Conservation (phyloP, 2,329 filamentous ascomycete genomes). For the Ilyonectria sp. region DNA sequence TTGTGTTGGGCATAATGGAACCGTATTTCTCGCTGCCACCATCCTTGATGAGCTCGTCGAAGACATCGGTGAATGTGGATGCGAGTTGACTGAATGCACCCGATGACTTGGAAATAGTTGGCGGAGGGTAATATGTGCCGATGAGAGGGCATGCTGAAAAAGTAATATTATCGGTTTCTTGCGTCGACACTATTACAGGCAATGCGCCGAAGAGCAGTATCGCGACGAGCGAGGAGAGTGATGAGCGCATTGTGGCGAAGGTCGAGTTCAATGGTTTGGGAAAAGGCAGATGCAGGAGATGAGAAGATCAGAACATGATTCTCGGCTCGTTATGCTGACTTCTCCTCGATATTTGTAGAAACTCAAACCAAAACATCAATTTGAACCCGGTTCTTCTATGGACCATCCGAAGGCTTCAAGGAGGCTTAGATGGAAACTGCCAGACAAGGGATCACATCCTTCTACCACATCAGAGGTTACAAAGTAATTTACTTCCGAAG, state of each 20-base stretch:
- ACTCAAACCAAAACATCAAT: background rate
- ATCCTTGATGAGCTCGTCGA: slow-evolving; percentile 36
- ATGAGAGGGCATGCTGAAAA: slow-evolving; percentile 42
- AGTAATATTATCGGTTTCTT: slow-evolving; percentile 21
- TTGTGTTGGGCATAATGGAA: slow-evolving; percentile 34
- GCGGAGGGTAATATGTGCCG: slow-evolving; percentile 39
- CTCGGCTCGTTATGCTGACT: too few relatives aligned
- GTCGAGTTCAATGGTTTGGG: background rate
- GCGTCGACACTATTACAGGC: background rate
- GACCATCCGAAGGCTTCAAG: background rate
- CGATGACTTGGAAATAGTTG: slow-evolving; percentile 29
- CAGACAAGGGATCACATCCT: background rate
- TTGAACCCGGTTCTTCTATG: background rate
- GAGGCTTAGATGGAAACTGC: slow-evolving; percentile 1
- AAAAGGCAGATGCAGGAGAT: background rate
- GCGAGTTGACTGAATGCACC: slow-evolving; percentile 8
- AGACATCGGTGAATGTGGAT: slow-evolving; percentile 21
- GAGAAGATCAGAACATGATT: background rate
- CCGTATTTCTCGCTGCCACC: slow-evolving; percentile 38
- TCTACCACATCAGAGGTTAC: background rate
- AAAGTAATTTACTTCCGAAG: background rate
- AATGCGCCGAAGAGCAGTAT: background rate
- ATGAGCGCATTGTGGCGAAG: slow-evolving; percentile 6
- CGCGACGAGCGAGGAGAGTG: background rate
- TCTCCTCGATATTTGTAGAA: background rate